Evolutionary conservation across 805 yeast genomes (phyloP).

Genomic region (Ogataea angusta): DNA sequence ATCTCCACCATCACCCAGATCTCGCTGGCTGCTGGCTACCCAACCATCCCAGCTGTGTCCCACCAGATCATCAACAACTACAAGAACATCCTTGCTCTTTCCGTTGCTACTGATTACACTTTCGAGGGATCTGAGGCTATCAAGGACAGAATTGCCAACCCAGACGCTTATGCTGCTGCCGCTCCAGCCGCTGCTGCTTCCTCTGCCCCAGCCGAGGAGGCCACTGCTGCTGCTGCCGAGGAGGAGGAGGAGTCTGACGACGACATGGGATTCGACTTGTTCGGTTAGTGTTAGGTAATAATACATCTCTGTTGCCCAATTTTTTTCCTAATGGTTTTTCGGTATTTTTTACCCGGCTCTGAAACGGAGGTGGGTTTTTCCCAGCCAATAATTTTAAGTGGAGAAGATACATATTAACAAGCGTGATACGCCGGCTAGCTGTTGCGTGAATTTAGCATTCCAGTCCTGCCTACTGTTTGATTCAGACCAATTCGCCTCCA

Average conservation of each 20-base stretch:
- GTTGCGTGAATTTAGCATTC: background rate
- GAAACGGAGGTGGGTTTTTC: background rate
- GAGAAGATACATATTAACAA: conserved; percentile 8
- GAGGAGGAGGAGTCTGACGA: conserved; percentile 64
- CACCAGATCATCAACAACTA: conserved; percentile 98
- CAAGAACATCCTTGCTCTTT: conserved; percentile 97
- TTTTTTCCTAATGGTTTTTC: background rate
- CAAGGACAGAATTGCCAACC: conserved; percentile 99
- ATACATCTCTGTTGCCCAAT: background rate
- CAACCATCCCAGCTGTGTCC: conserved; percentile 98
- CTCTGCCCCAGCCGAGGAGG: conserved; percentile 56
- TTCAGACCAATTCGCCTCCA: background rate
- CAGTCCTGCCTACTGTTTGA: background rate
- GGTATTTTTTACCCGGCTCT: conserved; percentile 9
- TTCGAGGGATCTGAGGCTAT: conserved; percentile 98
- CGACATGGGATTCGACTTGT: conserved; percentile 99
- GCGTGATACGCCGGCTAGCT: background rate
- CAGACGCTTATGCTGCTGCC: conserved; percentile 99
- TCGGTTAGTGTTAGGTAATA: conserved; percentile 62
- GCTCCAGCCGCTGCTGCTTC: conserved; percentile 93
- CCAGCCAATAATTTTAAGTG: conserved; percentile 8
- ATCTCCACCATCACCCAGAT: conserved; percentile 90
- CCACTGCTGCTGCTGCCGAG: conserved; percentile 70
- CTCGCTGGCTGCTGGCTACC: conserved; percentile 98
- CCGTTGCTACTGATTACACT: conserved; percentile 98